Percentiles rank a stretch among this genome's conserved stretches.
Conservation (phyloP, 106 monocot species). For the Apostasia shenzhenica region DNA sequence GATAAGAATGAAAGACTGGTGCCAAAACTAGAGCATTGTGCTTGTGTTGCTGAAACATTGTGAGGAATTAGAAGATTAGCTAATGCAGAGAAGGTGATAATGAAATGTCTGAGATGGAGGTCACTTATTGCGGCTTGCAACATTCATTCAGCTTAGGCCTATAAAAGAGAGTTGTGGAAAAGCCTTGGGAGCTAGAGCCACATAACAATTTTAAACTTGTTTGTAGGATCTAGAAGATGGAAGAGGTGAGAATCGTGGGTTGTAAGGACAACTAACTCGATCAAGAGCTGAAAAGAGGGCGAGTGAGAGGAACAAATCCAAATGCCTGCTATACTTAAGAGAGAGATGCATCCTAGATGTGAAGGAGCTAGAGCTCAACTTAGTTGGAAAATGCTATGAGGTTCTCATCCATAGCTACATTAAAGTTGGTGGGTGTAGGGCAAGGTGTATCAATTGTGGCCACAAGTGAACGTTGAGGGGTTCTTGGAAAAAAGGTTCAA, state of each 20-base stretch:
- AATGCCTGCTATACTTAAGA: too few relatives aligned
- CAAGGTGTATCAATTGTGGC: too few relatives aligned
- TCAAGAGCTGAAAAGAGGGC: too few relatives aligned
- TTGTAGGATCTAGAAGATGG: conserved; percentile 47
- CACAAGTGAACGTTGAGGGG: too few relatives aligned
- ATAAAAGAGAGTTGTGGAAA: conserved; percentile 45
- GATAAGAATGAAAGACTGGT: conserved; percentile 23
- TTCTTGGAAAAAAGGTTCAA: too few relatives aligned
- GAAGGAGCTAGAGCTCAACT: too few relatives aligned
- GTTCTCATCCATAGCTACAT: too few relatives aligned
- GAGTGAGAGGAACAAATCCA: too few relatives aligned
- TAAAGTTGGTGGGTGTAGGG: too few relatives aligned
- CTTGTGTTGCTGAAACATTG: conserved; percentile 58
- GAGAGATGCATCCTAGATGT: too few relatives aligned
- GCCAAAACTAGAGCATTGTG: conserved; percentile 49
- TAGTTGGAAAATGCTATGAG: too few relatives aligned
- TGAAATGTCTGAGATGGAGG: conserved; percentile 52
- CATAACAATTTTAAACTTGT: conserved; percentile 58
- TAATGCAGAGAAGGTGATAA: conserved; percentile 32
- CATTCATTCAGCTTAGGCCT: conserved; percentile 38
- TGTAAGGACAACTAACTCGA: too few relatives aligned
- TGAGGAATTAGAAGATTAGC: conserved; percentile 32
- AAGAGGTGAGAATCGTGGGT: conserved; percentile 52
- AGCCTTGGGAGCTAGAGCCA: conserved; percentile 52
- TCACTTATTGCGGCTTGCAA: conserved; percentile 50